Base-by-base conservation (phyloP, 805 yeast species). In the Phaffomyces thermotolerans region DNA sequence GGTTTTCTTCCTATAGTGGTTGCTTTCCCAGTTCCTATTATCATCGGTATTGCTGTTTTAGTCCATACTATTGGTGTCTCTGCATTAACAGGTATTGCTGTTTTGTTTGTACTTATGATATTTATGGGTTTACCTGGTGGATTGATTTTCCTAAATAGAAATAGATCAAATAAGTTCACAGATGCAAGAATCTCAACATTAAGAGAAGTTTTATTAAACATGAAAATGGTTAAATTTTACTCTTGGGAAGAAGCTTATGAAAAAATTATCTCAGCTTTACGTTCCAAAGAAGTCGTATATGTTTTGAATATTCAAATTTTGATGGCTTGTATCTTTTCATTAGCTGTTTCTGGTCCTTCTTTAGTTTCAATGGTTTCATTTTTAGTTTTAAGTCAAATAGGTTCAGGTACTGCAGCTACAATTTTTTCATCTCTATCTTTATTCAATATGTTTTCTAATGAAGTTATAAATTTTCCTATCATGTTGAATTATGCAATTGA, bases 201-300 rank as follows among this genome's bases (percentile, higher is more conserved):
- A 47, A 75, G 80, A 51, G 86, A 81, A 54, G 71, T 79, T 12
- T 62, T 81, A 46, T 71, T 69, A 48, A 71, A 76, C 52, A 72
- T 81, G 63, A 79, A 76, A 52, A 72, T 81, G 58, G 82, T 86
- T 62, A 86, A 86, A 64, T 82, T 72, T 59, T 87, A 86, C 58
- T 79, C 90, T 3, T 86, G 95, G 95, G 95, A 87, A 64, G 69
- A 69, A n/a, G 85, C 95, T 1, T 87, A 84, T 58, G 66, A 68
- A 37, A 61, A 68, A 8, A 60, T 72, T 36, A 70, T 87, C 33
- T 54, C 73, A 4, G 66, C 65, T 4, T 65, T 75, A 18, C 72
- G 95, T 52, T 50, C 53, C 1, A 58, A 65, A n/a, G 95, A 86
- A 61, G 76, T 81, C 74, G 48, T 52, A 3, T 64, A 65, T 39